Evolutionary conservation across 2,329 filamentous ascomycete genomes (phyloP), one percentile per base, ranked within the genome.

Genomic region (Ramularia collo-cygni): DNA sequence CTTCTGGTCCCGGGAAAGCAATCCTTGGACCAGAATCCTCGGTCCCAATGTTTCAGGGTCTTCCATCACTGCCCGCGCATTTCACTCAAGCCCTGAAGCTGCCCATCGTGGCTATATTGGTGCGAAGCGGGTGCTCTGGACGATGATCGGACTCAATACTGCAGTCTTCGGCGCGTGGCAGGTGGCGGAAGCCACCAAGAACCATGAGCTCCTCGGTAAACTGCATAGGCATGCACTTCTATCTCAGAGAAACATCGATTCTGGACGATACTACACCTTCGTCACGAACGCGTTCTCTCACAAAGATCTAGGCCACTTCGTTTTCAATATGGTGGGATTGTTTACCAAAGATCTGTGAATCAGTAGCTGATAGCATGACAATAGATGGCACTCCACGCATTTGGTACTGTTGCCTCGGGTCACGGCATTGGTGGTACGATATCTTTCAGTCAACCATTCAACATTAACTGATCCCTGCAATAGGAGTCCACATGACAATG

Each of bases 251-350:
- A 52, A 60, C 38, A 21, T 60, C 35, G 21, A 50, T 12, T 44
- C 51, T 14, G 61, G 62, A 4, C 52, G 53, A 8, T 66, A 57
- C 41, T 64, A 59, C 52, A 65, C 64, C 1, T 8, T 62, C 2
- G 7, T 71, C 26, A 69, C 67, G 0, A 53, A 48, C 8, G 56
- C 56, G 10, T 68, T 70, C 46, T 61, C 62, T 1, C 69, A 72
- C 36, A 15, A 47, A 2, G 38, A 54, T 4, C 10, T 57, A 1
- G 12, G 41, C 2, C 69, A 72, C 46, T 51, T 69, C 30, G 38
- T 50, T 7, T 58, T 61, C 47, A 71, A 70, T 48, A 62, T 67
- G 58, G 31, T 33, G 16, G 31, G 19, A 5, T n/a, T 8, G 14
- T 16, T 33, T 12, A 12, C 16, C 15, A 33, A 8, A 12, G 19